phyloP scores from a whole-genome alignment of 495 filamentous ascomycete species.

The Astrocystis sublimbata region DNA sequence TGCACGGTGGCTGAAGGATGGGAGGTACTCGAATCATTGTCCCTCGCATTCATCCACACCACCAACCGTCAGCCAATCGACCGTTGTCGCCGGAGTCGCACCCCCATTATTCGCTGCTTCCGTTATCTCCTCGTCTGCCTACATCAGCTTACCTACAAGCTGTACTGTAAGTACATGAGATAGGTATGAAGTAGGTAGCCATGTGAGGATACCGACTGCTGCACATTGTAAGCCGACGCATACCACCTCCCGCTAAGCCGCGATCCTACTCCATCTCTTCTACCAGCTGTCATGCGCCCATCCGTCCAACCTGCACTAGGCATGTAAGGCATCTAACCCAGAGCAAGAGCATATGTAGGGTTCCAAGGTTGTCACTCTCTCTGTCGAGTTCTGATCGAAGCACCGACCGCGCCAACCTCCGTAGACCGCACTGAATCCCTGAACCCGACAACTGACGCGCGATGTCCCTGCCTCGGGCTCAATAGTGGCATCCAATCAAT shows the following conservation, averaged over 20 bases:
- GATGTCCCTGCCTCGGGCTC: conserved; percentile 3
- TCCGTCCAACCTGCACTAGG: conserved; percentile 3
- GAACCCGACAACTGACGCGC: conserved; percentile 4
- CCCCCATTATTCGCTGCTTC: neutral
- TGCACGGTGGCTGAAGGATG: too few relatives aligned
- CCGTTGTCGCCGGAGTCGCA: conserved; percentile 7
- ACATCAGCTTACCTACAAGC: neutral
- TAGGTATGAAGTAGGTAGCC: too few relatives aligned
- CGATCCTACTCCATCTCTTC: neutral
- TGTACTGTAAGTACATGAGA: too few relatives aligned
- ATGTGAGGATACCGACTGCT: conserved; percentile 1
- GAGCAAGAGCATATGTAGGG: neutral
- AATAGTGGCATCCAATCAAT: conserved; percentile 7
- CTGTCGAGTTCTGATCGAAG: neutral
- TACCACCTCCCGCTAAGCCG: neutral
- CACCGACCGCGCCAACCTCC: too few relatives aligned
- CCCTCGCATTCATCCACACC: neutral
- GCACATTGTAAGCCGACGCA: neutral
- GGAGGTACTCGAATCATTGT: neutral
- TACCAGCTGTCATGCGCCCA: conserved; percentile 3
- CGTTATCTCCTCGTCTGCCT: neutral
- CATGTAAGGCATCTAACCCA: neutral
- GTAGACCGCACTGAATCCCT: neutral
- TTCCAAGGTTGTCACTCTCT: neutral
- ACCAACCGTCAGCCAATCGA: neutral